A percentile compares a stretch with the other conserved stretches of the same genome.
Evolutionary conservation across 129 eudicot genomes (phyloP).

Genomic region (Lactuca sativa): DNA sequence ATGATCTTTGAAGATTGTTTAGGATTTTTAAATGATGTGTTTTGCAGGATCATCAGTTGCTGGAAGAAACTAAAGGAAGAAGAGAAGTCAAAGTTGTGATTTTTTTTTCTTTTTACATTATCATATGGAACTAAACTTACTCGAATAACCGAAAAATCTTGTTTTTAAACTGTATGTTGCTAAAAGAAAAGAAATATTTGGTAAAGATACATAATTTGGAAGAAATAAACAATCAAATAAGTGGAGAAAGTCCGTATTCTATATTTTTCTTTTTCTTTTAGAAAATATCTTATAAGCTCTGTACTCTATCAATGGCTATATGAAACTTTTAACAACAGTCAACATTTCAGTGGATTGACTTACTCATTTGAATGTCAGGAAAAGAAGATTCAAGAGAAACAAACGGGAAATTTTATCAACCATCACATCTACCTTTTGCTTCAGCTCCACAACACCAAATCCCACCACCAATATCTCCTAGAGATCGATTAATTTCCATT

Average conservation of each 20-base stretch:
- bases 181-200: slow-evolving; percentile 14
- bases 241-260: neutral
- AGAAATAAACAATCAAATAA: slow-evolving; percentile 1
- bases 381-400: slow-evolving; percentile 54
- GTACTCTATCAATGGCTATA: neutral
- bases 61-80: slow-evolving; percentile 30
- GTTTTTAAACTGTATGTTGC: neutral
- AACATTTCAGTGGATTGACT: slow-evolving; percentile 37
- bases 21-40: slow-evolving; percentile 26
- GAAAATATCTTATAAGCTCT: neutral
- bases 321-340: slow-evolving; percentile 1
- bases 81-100: slow-evolving; percentile 18
- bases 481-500: slow-evolving; percentile 37
- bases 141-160: slow-evolving; percentile 4
- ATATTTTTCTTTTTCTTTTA: too few species aligned
- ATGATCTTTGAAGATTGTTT: slow-evolving; percentile 18
- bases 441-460: slow-evolving; percentile 50
- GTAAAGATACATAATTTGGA: slow-evolving; percentile 5
- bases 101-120: slow-evolving; percentile 13
- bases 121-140: slow-evolving; percentile 11
- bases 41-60: slow-evolving; percentile 25
- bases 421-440: slow-evolving; percentile 43
- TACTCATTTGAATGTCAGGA: slow-evolving; percentile 52
- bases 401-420: slow-evolving; percentile 45
- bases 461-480: slow-evolving; percentile 47